Evolutionary conservation across 768 basidiomycete species (phyloP), one percentile per base, ranked within the genome.

Genomic region (Tricholoma sp.): DNA sequence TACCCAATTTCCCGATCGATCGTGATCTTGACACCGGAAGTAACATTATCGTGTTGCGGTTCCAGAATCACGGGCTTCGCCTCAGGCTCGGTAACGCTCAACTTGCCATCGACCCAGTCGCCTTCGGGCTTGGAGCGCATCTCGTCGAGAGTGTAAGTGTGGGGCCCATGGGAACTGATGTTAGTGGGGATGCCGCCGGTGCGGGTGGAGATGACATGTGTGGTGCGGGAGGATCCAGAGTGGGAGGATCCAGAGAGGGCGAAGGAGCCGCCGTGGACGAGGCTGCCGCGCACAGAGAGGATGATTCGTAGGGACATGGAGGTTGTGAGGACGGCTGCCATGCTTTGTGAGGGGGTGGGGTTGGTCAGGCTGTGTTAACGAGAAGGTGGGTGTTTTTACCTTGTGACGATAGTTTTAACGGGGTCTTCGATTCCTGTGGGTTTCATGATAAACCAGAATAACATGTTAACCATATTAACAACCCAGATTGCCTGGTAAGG

Each of bases 221-320:
- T 79, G 5, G 76, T 76, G 61, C 79, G 76, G 31, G 77, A 79
- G n/a, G 82, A 80, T 56, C 69, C 69, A 18, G 69, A 67, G 53
- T 66, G 66, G 29, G 71, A 64, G 4, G 78, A 72, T 24, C 71
- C 80, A 55, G 80, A 79, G n/a, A 79, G 70, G 14, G 83, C 81
- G 67, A 91, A 92, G 46, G 79, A 76, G 19, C 91, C 91, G 41
- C 91, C 91, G 41, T 80, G 70, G 21, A 74, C 79, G 68, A 92
- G 88, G 22, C 82, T 69, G n/a, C 90, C 91, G 55, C 88, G 85
- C 52, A 93, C 86, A 59, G 83, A 81, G 64, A 94, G 87, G 61
- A 94, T 79, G 76, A 94, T 91, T 63, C 91, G 89, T 66, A 92
- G 85, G 31, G 85, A 82, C 91, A 93, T 93, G 16, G 91, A 90